phyloP scores from a whole-genome alignment of 2,329 filamentous ascomycete species.

The Pestalotiopsis sp. region DNA sequence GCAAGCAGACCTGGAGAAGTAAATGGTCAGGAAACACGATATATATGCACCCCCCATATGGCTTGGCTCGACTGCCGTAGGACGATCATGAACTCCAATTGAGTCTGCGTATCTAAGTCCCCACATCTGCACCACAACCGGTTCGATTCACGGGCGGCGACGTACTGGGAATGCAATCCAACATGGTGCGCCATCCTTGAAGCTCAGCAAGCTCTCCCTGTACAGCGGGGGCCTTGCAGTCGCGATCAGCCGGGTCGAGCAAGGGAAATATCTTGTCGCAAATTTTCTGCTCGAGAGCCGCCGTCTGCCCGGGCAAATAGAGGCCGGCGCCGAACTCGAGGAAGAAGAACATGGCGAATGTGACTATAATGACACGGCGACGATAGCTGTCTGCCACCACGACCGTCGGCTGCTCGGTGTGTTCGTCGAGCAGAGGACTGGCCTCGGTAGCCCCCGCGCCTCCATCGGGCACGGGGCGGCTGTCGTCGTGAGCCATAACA shows the following conservation, averaged over 20 bases:
- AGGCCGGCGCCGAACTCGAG: not conserved
- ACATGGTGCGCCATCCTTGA: conserved; percentile 46
- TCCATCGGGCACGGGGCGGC: not conserved
- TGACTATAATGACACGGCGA: not conserved
- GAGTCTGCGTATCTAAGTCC: not conserved
- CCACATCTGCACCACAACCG: not conserved
- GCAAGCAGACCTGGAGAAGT: not conserved
- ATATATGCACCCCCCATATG: not conserved
- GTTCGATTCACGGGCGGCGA: not conserved
- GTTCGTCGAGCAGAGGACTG: not conserved
- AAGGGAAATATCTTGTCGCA: not conserved
- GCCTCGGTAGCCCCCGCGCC: not conserved
- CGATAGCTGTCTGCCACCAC: not conserved
- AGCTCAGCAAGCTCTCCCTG: conserved; percentile 56
- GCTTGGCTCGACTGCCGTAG: not conserved
- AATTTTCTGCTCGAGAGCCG: not conserved
- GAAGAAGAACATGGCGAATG: not conserved
- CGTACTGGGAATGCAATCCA: conserved; percentile 44
- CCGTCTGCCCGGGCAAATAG: not conserved
- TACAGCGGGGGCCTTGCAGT: conserved; percentile 52
- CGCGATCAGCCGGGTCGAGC: conserved; percentile 24
- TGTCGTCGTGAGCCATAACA: not conserved
- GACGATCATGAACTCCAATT: not conserved
- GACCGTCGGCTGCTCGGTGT: not conserved
- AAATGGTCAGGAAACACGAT: not conserved